Evolutionary conservation across 495 filamentous ascomycete genomes (phyloP).

Genomic region (Talaromyces thailandensis): DNA sequence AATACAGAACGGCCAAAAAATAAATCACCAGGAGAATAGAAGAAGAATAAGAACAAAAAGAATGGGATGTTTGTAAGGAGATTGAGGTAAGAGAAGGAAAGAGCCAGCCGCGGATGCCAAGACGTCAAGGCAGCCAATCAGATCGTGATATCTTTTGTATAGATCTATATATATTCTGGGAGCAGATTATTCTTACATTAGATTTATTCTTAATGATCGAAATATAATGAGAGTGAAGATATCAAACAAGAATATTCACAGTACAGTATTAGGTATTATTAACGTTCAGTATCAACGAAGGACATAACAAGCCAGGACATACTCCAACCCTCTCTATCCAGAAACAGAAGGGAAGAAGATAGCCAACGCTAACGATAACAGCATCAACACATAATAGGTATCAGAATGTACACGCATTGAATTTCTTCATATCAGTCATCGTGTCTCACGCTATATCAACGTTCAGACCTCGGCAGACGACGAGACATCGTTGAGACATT

Average conservation of each 20-base stretch:
- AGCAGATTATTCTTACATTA: too few relatives aligned
- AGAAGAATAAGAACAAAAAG: not conserved
- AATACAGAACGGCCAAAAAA: too few relatives aligned
- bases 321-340: not conserved
- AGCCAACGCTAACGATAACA: not conserved
- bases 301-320: not conserved
- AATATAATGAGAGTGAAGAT: not conserved
- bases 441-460: not conserved
- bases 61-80: not conserved
- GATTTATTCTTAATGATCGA: too few relatives aligned
- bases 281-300: not conserved
- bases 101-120: not conserved
- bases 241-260: not conserved
- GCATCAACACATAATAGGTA: not conserved
- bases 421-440: not conserved
- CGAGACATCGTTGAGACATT: not conserved
- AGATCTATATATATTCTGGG: not conserved
- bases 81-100: not conserved
- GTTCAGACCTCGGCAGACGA: not conserved
- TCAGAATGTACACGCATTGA: not conserved
- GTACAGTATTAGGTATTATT: not conserved
- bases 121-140: not conserved
- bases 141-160: not conserved
- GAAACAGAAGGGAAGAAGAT: not conserved
- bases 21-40: not conserved